These are phyloP conservation scores for Theobroma cacao DNA, from an alignment of 345 rosid genomes.

Conservation along the genomic window DNA sequence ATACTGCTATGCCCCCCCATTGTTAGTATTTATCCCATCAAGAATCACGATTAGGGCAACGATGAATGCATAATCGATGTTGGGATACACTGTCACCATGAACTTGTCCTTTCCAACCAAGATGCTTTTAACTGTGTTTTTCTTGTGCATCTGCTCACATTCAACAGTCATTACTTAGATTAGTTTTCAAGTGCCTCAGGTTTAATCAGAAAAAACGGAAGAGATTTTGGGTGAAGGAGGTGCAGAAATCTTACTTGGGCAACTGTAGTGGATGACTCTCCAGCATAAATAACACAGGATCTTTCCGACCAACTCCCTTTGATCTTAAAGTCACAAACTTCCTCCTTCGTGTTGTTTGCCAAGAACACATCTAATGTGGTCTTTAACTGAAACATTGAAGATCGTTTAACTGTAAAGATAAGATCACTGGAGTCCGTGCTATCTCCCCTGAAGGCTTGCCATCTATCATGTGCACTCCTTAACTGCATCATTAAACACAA, in stretches of 20 bases:
- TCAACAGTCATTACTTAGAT: background rate
- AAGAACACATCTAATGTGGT: conserved; percentile 43
- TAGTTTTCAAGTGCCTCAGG: background rate
- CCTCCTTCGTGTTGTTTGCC: conserved; percentile 38
- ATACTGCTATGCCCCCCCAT: too few relatives aligned
- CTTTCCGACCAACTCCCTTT: conserved; percentile 43
- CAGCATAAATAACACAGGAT: conserved; percentile 44
- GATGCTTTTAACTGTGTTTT: conserved; percentile 6
- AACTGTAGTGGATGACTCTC: conserved; percentile 21
- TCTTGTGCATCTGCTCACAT: conserved; percentile 29
- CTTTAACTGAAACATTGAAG: conserved; percentile 40
- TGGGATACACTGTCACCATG: conserved; percentile 25
- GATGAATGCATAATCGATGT: conserved; percentile 31
- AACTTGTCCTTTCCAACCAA: conserved; percentile 23
- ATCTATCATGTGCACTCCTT: conserved; percentile 43
- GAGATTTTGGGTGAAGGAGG: too few relatives aligned
- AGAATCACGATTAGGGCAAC: conserved; percentile 24
- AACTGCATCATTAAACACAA: conserved; percentile 17
- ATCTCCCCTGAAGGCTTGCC: conserved; percentile 48
- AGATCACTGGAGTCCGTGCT: conserved; percentile 38
- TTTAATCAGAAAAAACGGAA: too few relatives aligned
- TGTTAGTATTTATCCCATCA: conserved; percentile 2
- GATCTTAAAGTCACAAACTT: conserved; percentile 38
- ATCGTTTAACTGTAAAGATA: conserved; percentile 33
- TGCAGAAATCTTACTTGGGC: conserved; percentile 7